phyloP scores from a whole-genome alignment of 73 alveolate genomes.

The Uronychia setigera region DNA sequence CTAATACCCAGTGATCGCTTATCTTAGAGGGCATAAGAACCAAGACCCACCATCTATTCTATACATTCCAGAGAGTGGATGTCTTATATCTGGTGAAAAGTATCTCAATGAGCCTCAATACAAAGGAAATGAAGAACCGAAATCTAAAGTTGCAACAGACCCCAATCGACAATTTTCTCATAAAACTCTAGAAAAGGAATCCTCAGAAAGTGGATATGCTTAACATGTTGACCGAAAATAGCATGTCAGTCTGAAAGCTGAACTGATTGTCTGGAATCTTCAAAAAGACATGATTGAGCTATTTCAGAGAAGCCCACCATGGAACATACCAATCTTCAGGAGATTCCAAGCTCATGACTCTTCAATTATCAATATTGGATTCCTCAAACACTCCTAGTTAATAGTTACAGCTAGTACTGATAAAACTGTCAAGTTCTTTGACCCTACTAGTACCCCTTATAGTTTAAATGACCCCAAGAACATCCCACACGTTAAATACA shows the following conservation, averaged over 20 bases:
- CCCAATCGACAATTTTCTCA: conserved; percentile 41
- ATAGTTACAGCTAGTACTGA: conserved; percentile 46
- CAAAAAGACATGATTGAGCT: conserved; percentile 62
- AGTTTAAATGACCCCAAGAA: conserved; percentile 53
- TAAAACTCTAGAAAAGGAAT: conserved; percentile 16
- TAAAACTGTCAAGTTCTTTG: conserved; percentile 49
- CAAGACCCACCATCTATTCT: conserved; percentile 41
- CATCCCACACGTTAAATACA: conserved; percentile 44
- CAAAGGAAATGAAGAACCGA: conserved; percentile 10
- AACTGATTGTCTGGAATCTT: conserved; percentile 60
- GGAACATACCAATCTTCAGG: conserved; percentile 45
- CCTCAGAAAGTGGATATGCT: not conserved
- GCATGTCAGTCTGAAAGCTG: not conserved
- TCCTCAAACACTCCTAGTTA: conserved; percentile 28
- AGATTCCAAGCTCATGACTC: conserved; percentile 59
- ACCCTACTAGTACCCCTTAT: conserved; percentile 42
- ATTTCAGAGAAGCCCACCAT: conserved; percentile 62
- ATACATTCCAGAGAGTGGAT: conserved; percentile 42
- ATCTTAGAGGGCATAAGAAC: conserved; percentile 8
- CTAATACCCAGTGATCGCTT: not conserved
- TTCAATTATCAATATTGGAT: conserved; percentile 45
- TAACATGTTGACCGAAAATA: not conserved
- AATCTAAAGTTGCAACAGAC: conserved; percentile 14
- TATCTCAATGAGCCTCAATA: conserved; percentile 32
- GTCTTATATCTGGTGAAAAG: conserved; percentile 54